Conservation (phyloP, 805 yeast genomes). For the Kuraishia cidri region DNA sequence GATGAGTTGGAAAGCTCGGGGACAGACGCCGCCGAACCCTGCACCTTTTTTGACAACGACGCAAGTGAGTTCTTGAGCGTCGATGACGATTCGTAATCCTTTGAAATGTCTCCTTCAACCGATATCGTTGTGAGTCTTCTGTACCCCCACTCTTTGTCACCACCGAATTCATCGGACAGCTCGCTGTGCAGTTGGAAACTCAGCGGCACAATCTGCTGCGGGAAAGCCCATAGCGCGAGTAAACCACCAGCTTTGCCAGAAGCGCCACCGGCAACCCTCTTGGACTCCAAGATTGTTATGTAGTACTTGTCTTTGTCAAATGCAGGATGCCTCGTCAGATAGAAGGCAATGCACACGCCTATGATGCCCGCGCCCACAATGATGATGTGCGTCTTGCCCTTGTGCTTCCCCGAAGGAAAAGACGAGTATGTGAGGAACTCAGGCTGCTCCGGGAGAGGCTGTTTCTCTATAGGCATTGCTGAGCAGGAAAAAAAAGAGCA, state of each 20-base stretch:
- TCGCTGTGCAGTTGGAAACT: constrained; percentile 82
- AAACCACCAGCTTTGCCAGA: constrained; percentile 97
- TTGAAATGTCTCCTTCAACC: constrained; percentile 69
- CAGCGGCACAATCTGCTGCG: constrained; percentile 85
- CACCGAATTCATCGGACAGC: constrained; percentile 67
- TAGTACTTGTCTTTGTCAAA: constrained; percentile 68
- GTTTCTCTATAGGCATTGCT: background rate
- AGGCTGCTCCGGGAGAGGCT: background rate
- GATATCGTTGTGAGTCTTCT: constrained; percentile 81
- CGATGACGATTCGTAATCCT: constrained; percentile 4
- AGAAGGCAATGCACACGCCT: constrained; percentile 93
- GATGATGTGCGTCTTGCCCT: constrained; percentile 66
- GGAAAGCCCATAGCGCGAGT: constrained; percentile 94
- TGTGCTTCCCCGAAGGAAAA: constrained; percentile 36
- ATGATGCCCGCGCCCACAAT: constrained; percentile 95
- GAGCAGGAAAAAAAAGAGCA: background rate
- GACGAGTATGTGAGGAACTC: constrained; percentile 16
- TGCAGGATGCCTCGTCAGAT: constrained; percentile 72
- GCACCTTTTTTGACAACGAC: background rate
- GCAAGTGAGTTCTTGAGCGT: background rate
- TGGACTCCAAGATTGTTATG: constrained; percentile 80
- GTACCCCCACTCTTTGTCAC: constrained; percentile 90
- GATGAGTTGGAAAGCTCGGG: background rate
- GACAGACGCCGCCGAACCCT: background rate
- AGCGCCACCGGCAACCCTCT: constrained; percentile 95